phyloP scores from a whole-genome alignment of 2,329 filamentous ascomycete genomes.

The Clonostachys solani region DNA sequence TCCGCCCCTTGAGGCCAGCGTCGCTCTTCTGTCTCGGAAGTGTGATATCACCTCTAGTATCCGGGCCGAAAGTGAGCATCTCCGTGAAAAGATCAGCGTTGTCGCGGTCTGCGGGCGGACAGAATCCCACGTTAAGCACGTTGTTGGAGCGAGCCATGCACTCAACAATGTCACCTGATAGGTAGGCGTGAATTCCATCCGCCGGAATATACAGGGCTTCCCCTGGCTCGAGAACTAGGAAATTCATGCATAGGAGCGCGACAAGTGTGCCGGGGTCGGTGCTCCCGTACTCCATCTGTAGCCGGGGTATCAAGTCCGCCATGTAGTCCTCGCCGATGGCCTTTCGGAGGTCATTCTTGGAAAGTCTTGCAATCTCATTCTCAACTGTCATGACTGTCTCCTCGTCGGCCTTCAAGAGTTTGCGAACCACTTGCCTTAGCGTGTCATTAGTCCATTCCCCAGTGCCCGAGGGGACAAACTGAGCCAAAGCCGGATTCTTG shows the following conservation, averaged over 20 bases:
- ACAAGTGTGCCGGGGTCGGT: conserved; percentile 65
- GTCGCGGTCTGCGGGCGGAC: conserved; percentile 60
- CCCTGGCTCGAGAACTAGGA: conserved; percentile 58
- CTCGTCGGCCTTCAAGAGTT: conserved; percentile 47
- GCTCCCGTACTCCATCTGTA: conserved; percentile 60
- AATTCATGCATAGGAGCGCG: conserved; percentile 72
- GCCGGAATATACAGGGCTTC: conserved; percentile 68
- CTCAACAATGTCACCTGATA: conserved; percentile 71
- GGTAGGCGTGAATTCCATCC: conserved; percentile 70
- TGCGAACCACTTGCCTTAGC: conserved; percentile 48
- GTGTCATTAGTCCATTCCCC: conserved; percentile 36
- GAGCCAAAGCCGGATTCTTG: conserved; percentile 29
- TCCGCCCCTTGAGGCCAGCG: conserved; percentile 54
- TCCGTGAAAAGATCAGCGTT: conserved; percentile 59
- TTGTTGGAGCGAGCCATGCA: conserved; percentile 77
- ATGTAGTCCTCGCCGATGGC: conserved; percentile 38
- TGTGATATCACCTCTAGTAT: conserved; percentile 50
- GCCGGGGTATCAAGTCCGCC: conserved; percentile 57
- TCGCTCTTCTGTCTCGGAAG: conserved; percentile 43
- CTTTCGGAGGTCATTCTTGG: conserved; percentile 26
- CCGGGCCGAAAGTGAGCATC: conserved; percentile 60
- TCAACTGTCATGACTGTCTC: conserved; percentile 17
- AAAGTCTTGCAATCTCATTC: conserved; percentile 16
- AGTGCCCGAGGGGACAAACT: conserved; percentile 9
- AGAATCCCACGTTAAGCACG: conserved; percentile 72